These are phyloP conservation scores for Orbilia blumenaviensis DNA, from an alignment of 2,329 filamentous ascomycete genomes.

Conservation along the genomic window DNA sequence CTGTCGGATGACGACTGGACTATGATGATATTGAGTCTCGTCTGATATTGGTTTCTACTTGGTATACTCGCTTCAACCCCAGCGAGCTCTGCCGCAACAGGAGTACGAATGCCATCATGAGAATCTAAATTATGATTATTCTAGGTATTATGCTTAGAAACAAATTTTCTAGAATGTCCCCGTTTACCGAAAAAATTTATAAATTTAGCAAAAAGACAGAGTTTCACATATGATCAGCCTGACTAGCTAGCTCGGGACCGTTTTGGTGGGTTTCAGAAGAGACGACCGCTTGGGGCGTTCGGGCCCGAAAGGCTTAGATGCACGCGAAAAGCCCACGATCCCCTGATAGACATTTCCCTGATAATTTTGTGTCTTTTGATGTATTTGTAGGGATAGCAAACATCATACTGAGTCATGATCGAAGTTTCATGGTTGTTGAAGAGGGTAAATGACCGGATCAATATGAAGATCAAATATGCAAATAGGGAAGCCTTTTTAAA, in stretches of 20 bases:
- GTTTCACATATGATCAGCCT: slow-evolving; percentile 4
- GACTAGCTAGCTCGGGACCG: no score
- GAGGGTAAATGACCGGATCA: background rate
- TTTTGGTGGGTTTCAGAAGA: background rate
- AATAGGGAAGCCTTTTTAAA: slow-evolving; percentile 18
- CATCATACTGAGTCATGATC: background rate
- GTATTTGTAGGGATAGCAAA: background rate
- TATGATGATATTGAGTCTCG: background rate
- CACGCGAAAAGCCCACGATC: background rate
- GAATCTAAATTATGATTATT: background rate
- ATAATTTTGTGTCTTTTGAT: background rate
- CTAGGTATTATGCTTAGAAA: background rate
- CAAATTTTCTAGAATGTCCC: slow-evolving; percentile 35
- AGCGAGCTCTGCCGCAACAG: slow-evolving; percentile 20
- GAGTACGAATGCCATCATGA: background rate
- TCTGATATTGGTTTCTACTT: slow-evolving; percentile 17
- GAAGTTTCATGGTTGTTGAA: background rate
- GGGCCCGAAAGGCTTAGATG: slow-evolving; percentile 2
- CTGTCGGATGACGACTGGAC: slow-evolving; percentile 22
- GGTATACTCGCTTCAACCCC: background rate
- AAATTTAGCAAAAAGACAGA: slow-evolving; percentile 6
- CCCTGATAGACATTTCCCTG: background rate
- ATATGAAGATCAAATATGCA: slow-evolving; percentile 18
- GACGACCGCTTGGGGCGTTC: background rate
- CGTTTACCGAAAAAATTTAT: background rate